phyloP scores from a whole-genome alignment of 179 eudicot species.

The Spinacia oleracea region DNA sequence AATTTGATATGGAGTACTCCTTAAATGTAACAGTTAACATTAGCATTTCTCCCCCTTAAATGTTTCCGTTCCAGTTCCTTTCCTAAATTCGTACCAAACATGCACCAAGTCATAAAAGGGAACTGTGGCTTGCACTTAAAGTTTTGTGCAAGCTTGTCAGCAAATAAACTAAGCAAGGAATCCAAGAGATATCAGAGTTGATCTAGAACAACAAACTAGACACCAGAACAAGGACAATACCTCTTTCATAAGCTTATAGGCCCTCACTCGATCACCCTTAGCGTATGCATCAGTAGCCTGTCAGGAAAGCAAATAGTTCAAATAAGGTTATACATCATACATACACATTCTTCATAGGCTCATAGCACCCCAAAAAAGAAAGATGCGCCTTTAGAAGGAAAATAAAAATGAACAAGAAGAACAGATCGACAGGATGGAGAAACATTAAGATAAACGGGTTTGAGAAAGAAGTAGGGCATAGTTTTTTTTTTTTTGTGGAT shows the following conservation, averaged over 20 bases:
- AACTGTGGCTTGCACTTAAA: background rate
- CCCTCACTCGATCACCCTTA: conserved; percentile 46
- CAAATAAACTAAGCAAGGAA: background rate
- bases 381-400: background rate
- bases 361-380: background rate
- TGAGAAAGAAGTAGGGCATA: background rate
- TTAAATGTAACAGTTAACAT: too few species aligned
- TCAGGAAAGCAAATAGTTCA: conserved; percentile 22
- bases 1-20: too few species aligned
- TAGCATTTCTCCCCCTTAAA: too few species aligned
- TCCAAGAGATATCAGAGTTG: background rate
- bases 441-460: background rate
- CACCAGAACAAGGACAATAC: conserved; percentile 28
- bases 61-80: too few species aligned
- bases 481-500: too few species aligned
- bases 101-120: background rate
- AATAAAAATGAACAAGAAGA: background rate
- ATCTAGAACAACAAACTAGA: background rate
- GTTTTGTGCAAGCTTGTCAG: background rate
- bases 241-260: conserved; percentile 56
- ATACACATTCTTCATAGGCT: background rate
- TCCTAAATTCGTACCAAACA: too few species aligned
- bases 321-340: background rate
- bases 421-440: background rate
- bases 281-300: conserved; percentile 66